phyloP scores from a whole-genome alignment of 2,329 filamentous ascomycete species.

The Basipetospora chlamydospora region DNA sequence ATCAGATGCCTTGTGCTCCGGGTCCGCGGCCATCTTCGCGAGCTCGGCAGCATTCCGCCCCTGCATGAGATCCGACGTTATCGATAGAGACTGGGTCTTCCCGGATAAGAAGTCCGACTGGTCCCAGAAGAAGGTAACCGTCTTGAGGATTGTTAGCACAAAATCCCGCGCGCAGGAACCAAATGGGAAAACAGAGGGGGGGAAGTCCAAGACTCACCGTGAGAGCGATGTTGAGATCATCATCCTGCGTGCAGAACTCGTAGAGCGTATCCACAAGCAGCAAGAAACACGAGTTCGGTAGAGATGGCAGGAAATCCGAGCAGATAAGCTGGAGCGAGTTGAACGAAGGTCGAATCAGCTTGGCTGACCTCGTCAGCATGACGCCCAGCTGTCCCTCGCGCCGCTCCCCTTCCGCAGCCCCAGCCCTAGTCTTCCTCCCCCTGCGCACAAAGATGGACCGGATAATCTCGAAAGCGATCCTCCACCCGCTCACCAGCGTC shows the following conservation, averaged over 20 bases:
- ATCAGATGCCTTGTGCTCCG: conserved; percentile 45
- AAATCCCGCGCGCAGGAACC: too few species aligned
- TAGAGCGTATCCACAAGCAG: conserved; percentile 77
- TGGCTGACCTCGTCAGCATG: conserved; percentile 47
- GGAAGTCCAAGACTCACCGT: conserved; percentile 42
- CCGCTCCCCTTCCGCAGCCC: conserved; percentile 18
- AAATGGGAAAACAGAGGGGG: not conserved
- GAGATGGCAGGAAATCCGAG: conserved; percentile 75
- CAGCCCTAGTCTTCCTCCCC: too few species aligned
- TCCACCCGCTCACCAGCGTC: conserved; percentile 69
- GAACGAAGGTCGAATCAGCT: conserved; percentile 75
- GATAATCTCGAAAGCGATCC: conserved; percentile 71
- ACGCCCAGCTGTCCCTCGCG: conserved; percentile 16
- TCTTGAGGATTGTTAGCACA: conserved; percentile 28
- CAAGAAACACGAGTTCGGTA: conserved; percentile 56
- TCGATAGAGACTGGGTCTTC: conserved; percentile 41
- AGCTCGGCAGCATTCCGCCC: conserved; percentile 36
- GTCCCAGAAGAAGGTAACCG: conserved; percentile 92
- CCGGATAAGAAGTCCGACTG: conserved; percentile 72
- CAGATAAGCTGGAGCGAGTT: conserved; percentile 82
- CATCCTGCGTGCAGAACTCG: conserved; percentile 75
- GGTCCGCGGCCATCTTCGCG: conserved; percentile 41
- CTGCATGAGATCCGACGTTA: conserved; percentile 41
- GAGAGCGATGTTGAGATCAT: conserved; percentile 88
- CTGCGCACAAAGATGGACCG: conserved; percentile 57